These are phyloP conservation scores for Brettanomyces nanus DNA, from an alignment of 805 yeast species.

Conservation along the genomic window DNA sequence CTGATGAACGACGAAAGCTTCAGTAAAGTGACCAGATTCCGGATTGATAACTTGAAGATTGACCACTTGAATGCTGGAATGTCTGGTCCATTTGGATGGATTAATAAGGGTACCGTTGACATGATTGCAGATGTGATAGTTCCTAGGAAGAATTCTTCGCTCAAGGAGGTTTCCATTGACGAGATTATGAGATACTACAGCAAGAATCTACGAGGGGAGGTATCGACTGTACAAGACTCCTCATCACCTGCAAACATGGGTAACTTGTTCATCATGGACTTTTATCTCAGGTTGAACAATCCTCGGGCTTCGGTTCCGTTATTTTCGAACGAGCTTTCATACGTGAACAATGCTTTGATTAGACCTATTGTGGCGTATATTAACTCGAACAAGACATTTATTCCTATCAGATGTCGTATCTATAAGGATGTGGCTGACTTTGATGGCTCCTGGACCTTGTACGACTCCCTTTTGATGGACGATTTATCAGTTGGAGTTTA, in stretches of 20 bases:
- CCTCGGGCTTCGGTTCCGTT: conserved; percentile 87
- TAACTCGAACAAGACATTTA: conserved; percentile 80
- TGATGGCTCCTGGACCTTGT: conserved; percentile 94
- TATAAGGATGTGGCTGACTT: conserved; percentile 76
- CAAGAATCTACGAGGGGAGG: conserved; percentile 3
- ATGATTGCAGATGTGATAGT: conserved; percentile 86
- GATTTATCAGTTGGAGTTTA: conserved; percentile 85
- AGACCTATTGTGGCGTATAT: conserved; percentile 95
- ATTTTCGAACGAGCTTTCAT: conserved; percentile 80
- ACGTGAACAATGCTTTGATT: conserved; percentile 83
- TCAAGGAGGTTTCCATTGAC: conserved; percentile 34
- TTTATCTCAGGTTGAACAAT: conserved; percentile 71
- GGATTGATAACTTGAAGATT: conserved; percentile 78
- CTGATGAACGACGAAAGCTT: conserved; percentile 13
- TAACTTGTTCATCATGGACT: conserved; percentile 57
- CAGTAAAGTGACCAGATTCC: conserved; percentile 57
- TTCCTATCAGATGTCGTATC: conserved; percentile 78
- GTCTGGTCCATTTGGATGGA: conserved; percentile 97
- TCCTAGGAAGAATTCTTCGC: conserved; percentile 40
- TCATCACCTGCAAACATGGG: conserved; percentile 4
- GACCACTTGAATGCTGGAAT: conserved; percentile 88
- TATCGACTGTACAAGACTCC: conserved; percentile 1
- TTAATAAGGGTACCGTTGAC: conserved; percentile 83
- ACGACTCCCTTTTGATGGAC: conserved; percentile 85
- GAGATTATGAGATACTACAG: conserved; percentile 34